Base-by-base conservation (phyloP, 2,329 filamentous ascomycete species). In the Monilinia fructicola region DNA sequence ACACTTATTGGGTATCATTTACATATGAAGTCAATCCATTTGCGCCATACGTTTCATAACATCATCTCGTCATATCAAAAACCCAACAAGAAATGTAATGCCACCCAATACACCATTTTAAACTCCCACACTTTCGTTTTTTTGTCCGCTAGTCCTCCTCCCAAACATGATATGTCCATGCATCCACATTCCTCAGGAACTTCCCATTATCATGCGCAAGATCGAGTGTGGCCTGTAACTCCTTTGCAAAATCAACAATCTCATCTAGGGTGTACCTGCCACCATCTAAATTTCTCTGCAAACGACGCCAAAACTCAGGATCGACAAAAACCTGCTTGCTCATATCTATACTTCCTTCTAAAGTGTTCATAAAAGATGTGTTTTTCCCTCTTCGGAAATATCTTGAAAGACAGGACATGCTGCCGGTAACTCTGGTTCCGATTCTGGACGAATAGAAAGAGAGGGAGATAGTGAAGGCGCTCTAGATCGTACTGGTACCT, bases 181-280 rank as follows among this genome's bases (percentile, higher is more conserved):
- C 35, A 38, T 59, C 7, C 23, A 48, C 42, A 10, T 48, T 21
- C 28, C 28, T 42, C 0, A 23, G 11, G 9, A 48, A 38, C 12
- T 23, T n/a, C 7, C 44, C 44, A 38, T 60, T 46, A 16, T 60
- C 56, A 50, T 60, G 56, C 23, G 28, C 42, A 21, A 55, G 35
- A 63, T 73, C 69, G 64, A 74, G 69, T 1, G 61, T 63, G 11
- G 69, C 69, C 56, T 75, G 73, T 14, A 75, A 60, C 1, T 74
- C 72, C 28, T 69, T 71, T 6, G 74, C 74, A 62, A 69, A 68
- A 0, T 63, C 67, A 60, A 75, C 73, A 3, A 76, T 69, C 5
- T 75, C 73, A 23, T 75, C 74, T 46, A 74, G 67, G 10, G 42
- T 60, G 14, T 50, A 60, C 28, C 44, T 35, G 48, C 68, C 73